A percentile compares a stretch with the other conserved stretches of the same genome.
These are phyloP conservation scores for Cyphellophora europaea DNA, from an alignment of 2,329 filamentous ascomycete species.

Conservation along the genomic window DNA sequence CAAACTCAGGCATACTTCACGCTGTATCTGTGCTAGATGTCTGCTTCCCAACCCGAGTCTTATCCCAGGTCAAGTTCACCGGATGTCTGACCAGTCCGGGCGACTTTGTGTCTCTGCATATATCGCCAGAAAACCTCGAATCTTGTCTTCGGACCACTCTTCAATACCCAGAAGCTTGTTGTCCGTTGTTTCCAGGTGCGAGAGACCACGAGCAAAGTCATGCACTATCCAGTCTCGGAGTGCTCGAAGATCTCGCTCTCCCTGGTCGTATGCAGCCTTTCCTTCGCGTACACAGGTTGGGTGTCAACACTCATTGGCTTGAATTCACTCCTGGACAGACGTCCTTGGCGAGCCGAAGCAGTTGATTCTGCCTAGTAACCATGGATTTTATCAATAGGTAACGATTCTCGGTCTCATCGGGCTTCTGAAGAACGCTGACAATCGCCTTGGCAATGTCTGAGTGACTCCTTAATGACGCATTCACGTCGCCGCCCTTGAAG, in stretches of 20 bases:
- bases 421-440: constrained; percentile 26
- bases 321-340: constrained; percentile 3
- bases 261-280: constrained; percentile 1
- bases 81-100: no score
- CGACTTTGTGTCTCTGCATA: no score
- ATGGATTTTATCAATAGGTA: constrained; percentile 28
- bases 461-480: constrained; percentile 23
- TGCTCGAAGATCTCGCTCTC: not conserved
- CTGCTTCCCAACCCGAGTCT: no score
- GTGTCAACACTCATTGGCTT: constrained; percentile 3
- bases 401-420: constrained; percentile 25
- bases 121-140: no score
- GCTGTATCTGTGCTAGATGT: no score
- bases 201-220: constrained; percentile 2
- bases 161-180: constrained; percentile 5
- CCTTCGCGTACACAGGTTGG: constrained; percentile 1
- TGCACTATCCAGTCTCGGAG: constrained; percentile 1
- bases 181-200: constrained; percentile 1
- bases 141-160: not conserved
- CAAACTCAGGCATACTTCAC: no score
- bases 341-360: constrained; percentile 17
- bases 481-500: constrained; percentile 22
- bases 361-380: constrained; percentile 24
- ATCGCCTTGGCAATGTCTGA: constrained; percentile 26
- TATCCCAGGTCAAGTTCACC: no score